Percentiles rank a stretch among this genome's conserved stretches.
These are phyloP conservation scores for Mortierella antarctica DNA, from an alignment of 192 early-diverging fungal species.

Conservation along the genomic window DNA sequence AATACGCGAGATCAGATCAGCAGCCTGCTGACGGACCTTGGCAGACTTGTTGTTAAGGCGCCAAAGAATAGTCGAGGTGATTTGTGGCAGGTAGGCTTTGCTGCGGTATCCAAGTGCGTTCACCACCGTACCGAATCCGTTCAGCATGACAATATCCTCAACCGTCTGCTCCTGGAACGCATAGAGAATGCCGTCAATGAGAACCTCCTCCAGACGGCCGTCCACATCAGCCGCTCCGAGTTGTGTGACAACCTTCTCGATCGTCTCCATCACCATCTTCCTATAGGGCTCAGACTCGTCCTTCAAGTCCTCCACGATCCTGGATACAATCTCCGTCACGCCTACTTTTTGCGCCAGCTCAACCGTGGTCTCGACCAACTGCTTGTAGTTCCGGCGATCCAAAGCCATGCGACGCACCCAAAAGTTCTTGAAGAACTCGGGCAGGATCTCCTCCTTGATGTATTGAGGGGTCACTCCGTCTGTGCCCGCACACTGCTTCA, in stretches of 20 bases:
- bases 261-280: conserved; percentile 98
- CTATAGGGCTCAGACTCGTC: conserved; percentile 95
- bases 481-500: conserved; percentile 95
- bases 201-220: conserved; percentile 88
- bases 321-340: conserved; percentile 87
- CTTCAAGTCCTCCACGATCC: conserved; percentile 93
- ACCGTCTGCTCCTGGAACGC: conserved; percentile 99
- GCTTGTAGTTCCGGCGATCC: conserved; percentile 91
- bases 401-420: conserved; percentile 98
- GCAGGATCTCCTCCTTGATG: conserved; percentile 91
- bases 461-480: conserved; percentile 90
- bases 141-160: conserved; percentile 92
- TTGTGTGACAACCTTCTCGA: conserved; percentile 79
- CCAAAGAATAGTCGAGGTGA: conserved; percentile 95
- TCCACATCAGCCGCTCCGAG: conserved; percentile 95
- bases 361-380: conserved; percentile 96
- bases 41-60: conserved; percentile 97
- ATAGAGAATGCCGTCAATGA: conserved; percentile 97
- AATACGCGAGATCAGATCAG: conserved; percentile 94
- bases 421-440: conserved; percentile 95
- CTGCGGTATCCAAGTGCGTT: conserved; percentile 90
- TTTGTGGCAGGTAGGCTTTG: conserved; percentile 94
- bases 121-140: conserved; percentile 96
- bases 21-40: conserved; percentile 96
- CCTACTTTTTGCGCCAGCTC: conserved; percentile 94